Evolutionary conservation across 1,139 yeast genomes (phyloP), one percentile per base, ranked within the genome.

Genomic region (Kodamaea arcana): DNA sequence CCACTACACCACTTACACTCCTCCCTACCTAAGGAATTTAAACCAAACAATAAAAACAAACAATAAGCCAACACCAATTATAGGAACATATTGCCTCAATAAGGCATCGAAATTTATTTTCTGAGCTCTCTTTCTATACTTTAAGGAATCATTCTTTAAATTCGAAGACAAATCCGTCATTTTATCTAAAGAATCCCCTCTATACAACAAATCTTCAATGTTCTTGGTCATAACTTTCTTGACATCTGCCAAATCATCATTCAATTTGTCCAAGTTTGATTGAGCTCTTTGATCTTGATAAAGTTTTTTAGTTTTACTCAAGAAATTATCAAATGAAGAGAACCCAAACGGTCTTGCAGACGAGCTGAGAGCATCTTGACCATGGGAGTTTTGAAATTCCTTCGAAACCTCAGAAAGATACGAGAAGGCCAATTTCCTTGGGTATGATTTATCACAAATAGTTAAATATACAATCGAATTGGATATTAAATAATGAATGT

Each of bases 201-300:
- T 75, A 60, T 92, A 90, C 31, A 92, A 70, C 50, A 92, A 67
- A 58, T 92, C 98, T 56, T 92, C 97, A 39, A 92, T 92, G 58
- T 92, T 92, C 51, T 90, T 90, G 39, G 95, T 87, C 95, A 92
- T 86, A 40, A 92, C 94, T 48, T 85, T 80, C 48, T 92, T 88
- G 32, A 94, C 98, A 50, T 94, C 98, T 34, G 85, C 88, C 47
- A 92, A 69, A 51, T 94, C 98, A 34, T 78, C 76, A 59, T 90
- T 88, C 47, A 92, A 68, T 54, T 78, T 80, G 60, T 92, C 97
- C 52, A 92, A 68, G 52, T 88, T 92, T 31, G 82, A 78, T 45
- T 88, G 94, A 1, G 95, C 96, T 40, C 96, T 74, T 43, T 90
- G 86, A 58, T 92, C 97, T 48, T 85, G 88, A 58, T 90, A 92